Conservation (phyloP, 2,329 filamentous ascomycete genomes). For the Aspergillus sp. region DNA sequence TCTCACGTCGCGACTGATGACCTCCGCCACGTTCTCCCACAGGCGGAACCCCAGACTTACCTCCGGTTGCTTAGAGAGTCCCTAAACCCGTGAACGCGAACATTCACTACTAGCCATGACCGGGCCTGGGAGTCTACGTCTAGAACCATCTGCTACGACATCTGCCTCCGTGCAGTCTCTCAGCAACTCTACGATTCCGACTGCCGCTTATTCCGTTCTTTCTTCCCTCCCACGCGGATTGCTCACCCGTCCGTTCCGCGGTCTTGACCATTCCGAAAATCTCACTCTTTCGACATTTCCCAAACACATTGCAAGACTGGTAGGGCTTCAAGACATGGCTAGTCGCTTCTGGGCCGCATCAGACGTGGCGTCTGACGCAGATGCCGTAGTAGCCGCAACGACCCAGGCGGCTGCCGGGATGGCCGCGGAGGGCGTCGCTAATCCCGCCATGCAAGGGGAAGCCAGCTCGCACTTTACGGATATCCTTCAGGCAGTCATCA, state of each 20-base stretch:
- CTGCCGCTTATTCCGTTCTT: constrained; percentile 18
- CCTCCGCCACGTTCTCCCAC: neutral
- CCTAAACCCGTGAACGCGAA: neutral
- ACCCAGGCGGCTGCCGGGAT: constrained; percentile 36
- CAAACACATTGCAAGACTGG: constrained; percentile 27
- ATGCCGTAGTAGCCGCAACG: constrained; percentile 41
- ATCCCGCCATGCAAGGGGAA: constrained; percentile 27
- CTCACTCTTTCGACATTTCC: constrained; percentile 36
- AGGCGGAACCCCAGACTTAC: neutral
- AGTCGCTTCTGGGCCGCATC: constrained; percentile 22
- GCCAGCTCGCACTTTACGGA: constrained; percentile 40
- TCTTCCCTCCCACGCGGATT: constrained; percentile 30
- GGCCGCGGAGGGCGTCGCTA: constrained; percentile 30
- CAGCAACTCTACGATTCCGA: constrained; percentile 18
- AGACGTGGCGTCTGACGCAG: constrained; percentile 21
- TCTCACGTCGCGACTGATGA: neutral
- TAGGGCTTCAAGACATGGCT: constrained; percentile 26
- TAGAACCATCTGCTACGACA: neutral
- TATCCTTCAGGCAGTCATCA: constrained; percentile 56
- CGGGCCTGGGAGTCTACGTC: neutral
- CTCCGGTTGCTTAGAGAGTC: neutral
- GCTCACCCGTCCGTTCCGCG: constrained; percentile 35
- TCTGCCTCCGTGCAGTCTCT: constrained; percentile 19
- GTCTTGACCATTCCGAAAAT: constrained; percentile 34
- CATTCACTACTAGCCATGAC: neutral